Base-by-base conservation (phyloP, 805 yeast species). In the Ogataea glucozyma region DNA sequence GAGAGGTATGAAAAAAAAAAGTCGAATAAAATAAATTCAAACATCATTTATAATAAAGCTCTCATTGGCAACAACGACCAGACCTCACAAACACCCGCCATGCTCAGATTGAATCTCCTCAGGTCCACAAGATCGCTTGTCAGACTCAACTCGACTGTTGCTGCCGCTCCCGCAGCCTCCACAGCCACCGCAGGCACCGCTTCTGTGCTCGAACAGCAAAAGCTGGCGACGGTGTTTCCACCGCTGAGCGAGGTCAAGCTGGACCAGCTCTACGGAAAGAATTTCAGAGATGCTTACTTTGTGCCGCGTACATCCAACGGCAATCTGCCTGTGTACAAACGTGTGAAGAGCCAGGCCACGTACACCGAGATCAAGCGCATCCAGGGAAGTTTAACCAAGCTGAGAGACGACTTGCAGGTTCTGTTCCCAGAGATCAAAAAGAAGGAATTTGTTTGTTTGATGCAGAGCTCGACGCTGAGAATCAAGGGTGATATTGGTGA, bases 311-410 rank as follows among this genome's bases (percentile, higher is more conserved):
- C 87, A 6, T 64, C 73, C 12, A 71, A 67, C 35, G 88, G 91
- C 4, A 80, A 84, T 58, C 70, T 89, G 59, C 96, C 96, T n/a
- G 85, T 88, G 1, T 88, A 88, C 66, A 71, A 76, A 40, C 88
- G 85, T 48, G 63, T 72, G 48, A 86, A 81, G 59, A 77, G 79
- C 47, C 81, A 79, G 47, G 69, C 71, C 11, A 66, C 72, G n/a
- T 75, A 76, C 54, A 88, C 97, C 0, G 89, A 87, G 57, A 72
- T 88, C 20, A 80, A 85, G 59, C 77, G 78, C 46, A 73, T 88
- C 38, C 66, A 73, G 45, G 97, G 97, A 5, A 82, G 85, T 61
- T 70, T 80, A 11, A 62, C 72, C 5, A 81, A 76, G 44, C 70
- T 89, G 44, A 81, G 85, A 60, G 69, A 76, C 40, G 96, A 88